These are phyloP conservation scores for Globisporangium megalacanthum DNA, from an alignment of 352 stramenopile species.

Conservation along the genomic window DNA sequence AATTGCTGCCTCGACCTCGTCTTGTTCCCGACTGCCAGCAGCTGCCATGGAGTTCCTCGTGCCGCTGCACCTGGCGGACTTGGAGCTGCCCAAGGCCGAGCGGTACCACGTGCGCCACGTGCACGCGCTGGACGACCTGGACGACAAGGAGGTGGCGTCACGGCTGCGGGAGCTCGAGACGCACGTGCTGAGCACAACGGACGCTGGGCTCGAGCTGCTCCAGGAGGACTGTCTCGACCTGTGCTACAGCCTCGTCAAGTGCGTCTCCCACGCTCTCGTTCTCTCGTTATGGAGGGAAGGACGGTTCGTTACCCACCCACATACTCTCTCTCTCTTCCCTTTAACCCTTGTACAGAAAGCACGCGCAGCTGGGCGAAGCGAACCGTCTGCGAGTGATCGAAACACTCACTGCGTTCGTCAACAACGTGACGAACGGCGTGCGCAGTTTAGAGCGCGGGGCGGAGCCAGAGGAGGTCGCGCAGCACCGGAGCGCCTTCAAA, in stretches of 20 bases:
- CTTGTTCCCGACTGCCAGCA: too few relatives aligned
- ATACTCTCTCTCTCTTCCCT: not conserved
- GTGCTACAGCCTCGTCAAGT: conserved; percentile 75
- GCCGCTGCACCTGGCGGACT: conserved; percentile 64
- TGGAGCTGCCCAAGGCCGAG: conserved; percentile 65
- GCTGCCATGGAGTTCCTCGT: conserved; percentile 65
- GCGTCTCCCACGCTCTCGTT: not conserved
- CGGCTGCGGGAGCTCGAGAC: conserved; percentile 45
- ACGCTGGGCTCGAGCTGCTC: conserved; percentile 49
- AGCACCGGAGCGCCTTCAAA: conserved; percentile 57
- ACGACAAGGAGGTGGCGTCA: conserved; percentile 34
- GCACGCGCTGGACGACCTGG: conserved; percentile 45
- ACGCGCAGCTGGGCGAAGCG: conserved; percentile 38
- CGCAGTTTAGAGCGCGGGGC: conserved; percentile 21
- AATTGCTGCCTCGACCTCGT: too few relatives aligned
- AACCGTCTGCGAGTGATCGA: conserved; percentile 62
- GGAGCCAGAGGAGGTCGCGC: conserved; percentile 35
- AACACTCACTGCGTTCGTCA: conserved; percentile 55
- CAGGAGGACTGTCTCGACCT: conserved; percentile 60
- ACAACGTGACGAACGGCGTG: conserved; percentile 51
- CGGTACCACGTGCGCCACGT: conserved; percentile 66
- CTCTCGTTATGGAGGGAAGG: not conserved
- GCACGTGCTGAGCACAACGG: conserved; percentile 47
- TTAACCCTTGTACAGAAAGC: conserved; percentile 23
- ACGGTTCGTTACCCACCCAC: not conserved